Base-by-base conservation (phyloP, 1,139 yeast genomes). In the Saccharomyces hybrid region DNA sequence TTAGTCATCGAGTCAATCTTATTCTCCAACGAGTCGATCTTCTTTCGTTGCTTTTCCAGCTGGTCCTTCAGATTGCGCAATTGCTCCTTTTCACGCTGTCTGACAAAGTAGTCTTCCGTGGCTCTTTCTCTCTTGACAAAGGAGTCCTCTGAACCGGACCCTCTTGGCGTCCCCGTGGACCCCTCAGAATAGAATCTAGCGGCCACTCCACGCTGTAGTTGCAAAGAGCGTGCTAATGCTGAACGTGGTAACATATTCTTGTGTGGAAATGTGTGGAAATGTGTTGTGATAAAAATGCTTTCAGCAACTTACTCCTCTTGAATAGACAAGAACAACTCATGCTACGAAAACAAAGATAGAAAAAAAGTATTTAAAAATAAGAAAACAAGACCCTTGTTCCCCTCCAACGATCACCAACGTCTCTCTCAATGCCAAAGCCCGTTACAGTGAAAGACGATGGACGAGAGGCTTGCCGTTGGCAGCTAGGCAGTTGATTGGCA, bases 121-220 rank as follows among this genome's bases (percentile, higher is more conserved):
- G 87, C 87, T 74, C 80, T 80, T 74, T 84, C 90, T 67, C 88
- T 83, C 71, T 83, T 80, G 64, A 76, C 73, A 72, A 82, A 82
- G 55, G 82, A 75, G 64, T 81, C 84, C 49, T 74, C 70, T 54
- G 76, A 78, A 52, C 74, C 75, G 54, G 78, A 70, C 63, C 85
- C 80, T 51, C 64, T 59, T 59, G 80, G 75, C 48, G 81, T 73
- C 57, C 84, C 84, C 54, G 81, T 75, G 44, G 67, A 57, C 56
- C 84, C 84, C 62, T 78, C 44, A 57, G 79, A 59, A 74, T 76
- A 78, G 63, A 70, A 67, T 73, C 83, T 77, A 62, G 71, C 67
- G 54, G 70, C 26, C 48, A 48, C 38, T 29, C 68, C 52, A 66
- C 48, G 49, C 44, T 64, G 66, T 27, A 57, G 42, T 49, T 58